phyloP scores from a whole-genome alignment of 805 yeast genomes.

The Priceomyces castillae region DNA sequence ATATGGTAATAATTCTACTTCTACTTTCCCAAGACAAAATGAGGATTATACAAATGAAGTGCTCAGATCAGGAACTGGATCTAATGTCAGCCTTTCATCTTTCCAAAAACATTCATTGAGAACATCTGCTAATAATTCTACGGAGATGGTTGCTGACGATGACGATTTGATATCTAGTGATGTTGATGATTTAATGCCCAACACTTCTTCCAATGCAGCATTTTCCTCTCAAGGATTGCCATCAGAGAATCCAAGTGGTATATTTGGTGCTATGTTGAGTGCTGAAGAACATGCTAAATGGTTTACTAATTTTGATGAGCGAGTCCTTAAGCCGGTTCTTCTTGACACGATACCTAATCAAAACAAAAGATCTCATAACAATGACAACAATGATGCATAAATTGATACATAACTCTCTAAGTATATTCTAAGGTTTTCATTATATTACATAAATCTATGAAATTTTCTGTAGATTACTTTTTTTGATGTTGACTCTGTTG shows the following conservation, averaged over 20 bases:
- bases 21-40: conserved; percentile 7
- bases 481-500: conserved; percentile 12
- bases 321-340: conserved; percentile 87
- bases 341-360: conserved; percentile 54
- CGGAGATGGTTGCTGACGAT: conserved; percentile 22
- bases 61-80: conserved; percentile 28
- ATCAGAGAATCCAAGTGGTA: conserved; percentile 20
- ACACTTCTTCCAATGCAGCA: conserved; percentile 1
- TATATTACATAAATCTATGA: conserved; percentile 2
- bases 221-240: conserved; percentile 1
- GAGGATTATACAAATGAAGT: conserved; percentile 18
- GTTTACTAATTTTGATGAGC: conserved; percentile 93
- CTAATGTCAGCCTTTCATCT: conserved; percentile 25
- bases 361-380: conserved; percentile 9
- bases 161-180: conserved; percentile 28
- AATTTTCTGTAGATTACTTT: not conserved
- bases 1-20: conserved; percentile 8
- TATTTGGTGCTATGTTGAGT: conserved; percentile 40
- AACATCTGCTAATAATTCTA: conserved; percentile 9
- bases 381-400: conserved; percentile 2
- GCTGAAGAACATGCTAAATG: conserved; percentile 80
- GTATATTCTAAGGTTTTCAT: not conserved
- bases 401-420: not conserved
- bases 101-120: conserved; percentile 7
- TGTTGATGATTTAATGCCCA: conserved; percentile 29